Base-by-base conservation (phyloP, 805 yeast genomes). In the Tetrapisispora pingtungensis region DNA sequence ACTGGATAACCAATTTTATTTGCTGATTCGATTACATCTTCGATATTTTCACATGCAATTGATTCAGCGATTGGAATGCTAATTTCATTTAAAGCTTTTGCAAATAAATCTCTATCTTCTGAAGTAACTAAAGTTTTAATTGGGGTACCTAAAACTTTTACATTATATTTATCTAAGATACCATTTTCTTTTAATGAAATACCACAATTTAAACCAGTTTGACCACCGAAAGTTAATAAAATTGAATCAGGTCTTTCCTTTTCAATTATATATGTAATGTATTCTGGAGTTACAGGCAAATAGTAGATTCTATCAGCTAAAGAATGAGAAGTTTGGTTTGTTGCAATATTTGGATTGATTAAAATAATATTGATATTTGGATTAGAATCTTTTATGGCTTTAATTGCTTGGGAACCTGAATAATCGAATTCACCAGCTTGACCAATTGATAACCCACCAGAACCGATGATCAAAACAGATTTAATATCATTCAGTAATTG, bases 351-450 rank as follows among this genome's bases (percentile, higher is more conserved):
- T 49, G 97, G 97, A 66, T 89, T 89, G 62, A 89, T 86, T 62
- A 89, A 74, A 51, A 89, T 84, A 7, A 96, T 80, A 58, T 77
- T 65, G 7, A 96, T 80, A 59, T 77, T 65, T 64, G 86, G 89
- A 66, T 84, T 75, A 45, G 95, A 94, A 69, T 89, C 97, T 61
- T 77, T 84, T 59, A 89, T 71, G 12, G 97, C 97, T 67, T 89
- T 89, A 66, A 89, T 90, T 42, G 97, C 97, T 70, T 89, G 97
- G 20, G 97, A 89, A 46, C 97, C 96, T 44, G 95, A 83, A 66
- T 90, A 90, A 68, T 90, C 97, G 58, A 90, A 90, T 69, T 90
- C 97, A 58, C 97, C 97, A 42, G 97, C 97, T 69, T 90, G 97
- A 48, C 97, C 97, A 64, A 90, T 90, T 43, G 96, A 84, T 45